Base-by-base conservation (phyloP, 208 protist species). In the Willaertia magna region DNA sequence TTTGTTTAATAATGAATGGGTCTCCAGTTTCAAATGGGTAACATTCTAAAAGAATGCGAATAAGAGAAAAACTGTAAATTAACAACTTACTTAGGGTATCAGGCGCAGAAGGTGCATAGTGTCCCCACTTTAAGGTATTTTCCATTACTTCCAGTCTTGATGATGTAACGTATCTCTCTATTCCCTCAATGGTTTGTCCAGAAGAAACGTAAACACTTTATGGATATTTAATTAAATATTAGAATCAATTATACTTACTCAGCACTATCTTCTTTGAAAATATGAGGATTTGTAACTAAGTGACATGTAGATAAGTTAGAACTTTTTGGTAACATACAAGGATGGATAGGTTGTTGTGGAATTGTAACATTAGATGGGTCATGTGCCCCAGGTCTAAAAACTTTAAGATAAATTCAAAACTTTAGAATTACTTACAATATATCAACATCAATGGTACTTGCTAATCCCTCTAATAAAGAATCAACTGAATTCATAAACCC, bases 301-400 rank as follows among this genome's bases (percentile, higher is more conserved):
- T 90, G 86, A 61, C 95, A 79, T 0, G 93, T 93, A 20, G 93
- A 95, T 86, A 91, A 89, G 14, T 90, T 87, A 0, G 89, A 89
- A 0, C 93, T 89, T 26, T 91, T 91, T 30, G 93, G 92, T 0
- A 97, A 89, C 44, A 96, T 87, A 40, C 94, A 83, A 12, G 93
- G 95, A 84, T 97, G 95, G 47, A 97, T 74, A 11, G 95, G 94
- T 88, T 97, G 95, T 91, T 97, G 94, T 42, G 95, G 95, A 43
- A 93, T 90, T 86, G 95, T 95, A n/a, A 91, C 90, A 61, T 96
- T 92, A 12, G 93, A 93, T 91, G 95, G 93, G 90, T 97, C 95
- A 59, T 91, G 89, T 30, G 93, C 93, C 1, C 94, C 93, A 18
- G 95, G 95, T 34, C 49, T 55, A 55, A 22, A 55, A 55, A 55